A percentile compares a stretch with the other conserved stretches of the same genome.
Evolutionary conservation across 345 rosid species (phyloP).

Genomic region (Ailanthus altissimus): DNA sequence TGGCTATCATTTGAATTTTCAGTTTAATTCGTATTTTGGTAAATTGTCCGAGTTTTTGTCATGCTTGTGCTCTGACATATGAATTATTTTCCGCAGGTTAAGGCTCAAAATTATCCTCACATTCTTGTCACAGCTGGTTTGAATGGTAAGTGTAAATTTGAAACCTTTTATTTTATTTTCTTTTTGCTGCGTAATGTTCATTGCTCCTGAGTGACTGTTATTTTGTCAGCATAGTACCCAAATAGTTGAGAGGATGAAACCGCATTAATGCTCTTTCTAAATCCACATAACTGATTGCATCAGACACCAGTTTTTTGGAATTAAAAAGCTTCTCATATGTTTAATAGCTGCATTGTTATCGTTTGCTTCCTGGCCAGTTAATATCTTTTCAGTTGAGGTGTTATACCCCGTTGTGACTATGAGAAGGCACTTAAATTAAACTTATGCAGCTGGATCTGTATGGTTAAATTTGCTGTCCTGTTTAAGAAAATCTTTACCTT

Average conservation of each 20-base stretch:
- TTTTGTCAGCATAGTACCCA: background rate
- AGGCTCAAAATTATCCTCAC: constrained; percentile 73
- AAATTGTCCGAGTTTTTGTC: background rate
- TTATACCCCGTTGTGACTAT: too few species aligned
- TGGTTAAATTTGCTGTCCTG: background rate
- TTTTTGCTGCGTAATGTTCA: background rate
- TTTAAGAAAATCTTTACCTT: background rate
- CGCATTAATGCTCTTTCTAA: background rate
- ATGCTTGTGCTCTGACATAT: constrained; percentile 5
- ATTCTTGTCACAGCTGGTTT: constrained; percentile 87
- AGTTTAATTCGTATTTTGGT: background rate
- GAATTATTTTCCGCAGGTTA: constrained; percentile 49
- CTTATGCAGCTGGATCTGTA: background rate
- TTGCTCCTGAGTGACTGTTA: background rate
- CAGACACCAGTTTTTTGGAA: background rate
- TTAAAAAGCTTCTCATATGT: background rate
- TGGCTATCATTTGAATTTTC: background rate
- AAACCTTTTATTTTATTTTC: background rate
- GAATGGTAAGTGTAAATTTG: constrained; percentile 54
- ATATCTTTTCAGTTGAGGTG: background rate
- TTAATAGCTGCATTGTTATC: background rate
- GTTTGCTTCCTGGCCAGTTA: background rate
- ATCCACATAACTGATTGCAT: background rate
- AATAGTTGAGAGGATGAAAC: background rate
- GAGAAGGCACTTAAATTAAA: background rate